Evolutionary conservation across 2,329 filamentous ascomycete species (phyloP), one percentile per base, ranked within the genome.

Genomic region (Xylariaceae sp.): DNA sequence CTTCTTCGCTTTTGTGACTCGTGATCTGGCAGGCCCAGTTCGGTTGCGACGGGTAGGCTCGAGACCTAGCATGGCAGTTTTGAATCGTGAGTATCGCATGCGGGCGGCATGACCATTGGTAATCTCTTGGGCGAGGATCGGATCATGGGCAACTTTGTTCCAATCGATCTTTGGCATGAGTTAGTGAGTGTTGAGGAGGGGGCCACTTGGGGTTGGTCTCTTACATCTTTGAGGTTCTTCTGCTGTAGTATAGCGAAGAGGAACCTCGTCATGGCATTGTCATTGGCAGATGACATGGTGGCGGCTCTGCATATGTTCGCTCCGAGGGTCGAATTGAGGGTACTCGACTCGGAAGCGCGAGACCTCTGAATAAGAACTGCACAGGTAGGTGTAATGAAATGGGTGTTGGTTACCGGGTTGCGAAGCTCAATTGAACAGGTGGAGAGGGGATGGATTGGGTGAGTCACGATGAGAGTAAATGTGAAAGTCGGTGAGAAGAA

Each of bases 61-160:
- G 34, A 70, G 62, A 21, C 73, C 73, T 7, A 72, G 59, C 56
- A 80, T 70, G 10, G 71, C 64, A 8, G 67, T 58, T 22, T 67
- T 65, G 57, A 80, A 79, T 27, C 78, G 71, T 12, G 76, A 74
- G 60, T 74, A 82, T 44, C 78, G 70, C 78, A 82, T 82, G 38
- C 78, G 73, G 23, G 78, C 78, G 22, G 78, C 78, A 60, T 82
- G 78, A 36, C 78, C 78, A 56, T 81, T 82, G 50, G 75, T 72
- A 48, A 81, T 80, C 54, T 72, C 67, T 40, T 79, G 69, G 20
- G 71, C 52, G 8, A 82, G 68, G 38, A 77, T 69, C 17, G 77
- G 75, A 48, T 80, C 74, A 27, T 68, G 61, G 42, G 78, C 78
- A 36, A 82, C 78, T 57, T 71, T 63, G 49, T 75, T 74, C 78